phyloP scores from a whole-genome alignment of 1,139 yeast species.

The Lipomyces yarrowii region DNA sequence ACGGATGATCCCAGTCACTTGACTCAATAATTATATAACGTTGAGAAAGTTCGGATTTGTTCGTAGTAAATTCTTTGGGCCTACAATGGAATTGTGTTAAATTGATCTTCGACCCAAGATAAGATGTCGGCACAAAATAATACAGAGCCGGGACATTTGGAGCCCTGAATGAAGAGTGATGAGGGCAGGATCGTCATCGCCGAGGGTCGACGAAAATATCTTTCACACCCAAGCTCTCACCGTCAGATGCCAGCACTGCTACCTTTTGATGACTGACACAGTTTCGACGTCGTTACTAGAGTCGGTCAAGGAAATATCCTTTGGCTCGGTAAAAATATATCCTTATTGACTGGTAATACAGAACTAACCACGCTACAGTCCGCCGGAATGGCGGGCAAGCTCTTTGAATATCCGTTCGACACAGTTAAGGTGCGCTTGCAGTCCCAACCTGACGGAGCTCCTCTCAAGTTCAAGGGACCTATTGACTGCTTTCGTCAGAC shows the following conservation, averaged over 20 bases:
- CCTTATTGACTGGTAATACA: background rate
- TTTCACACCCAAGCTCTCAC: background rate
- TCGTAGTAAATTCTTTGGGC: too few species aligned
- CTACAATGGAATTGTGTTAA: background rate
- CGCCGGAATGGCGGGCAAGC: slow-evolving; percentile 83
- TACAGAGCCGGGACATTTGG: background rate
- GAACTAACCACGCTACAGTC: slow-evolving; percentile 30
- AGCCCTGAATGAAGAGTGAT: background rate
- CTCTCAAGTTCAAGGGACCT: slow-evolving; percentile 54
- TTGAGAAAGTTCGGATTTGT: too few species aligned
- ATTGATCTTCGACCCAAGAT: background rate
- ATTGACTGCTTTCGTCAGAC: slow-evolving; percentile 64
- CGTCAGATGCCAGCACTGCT: background rate
- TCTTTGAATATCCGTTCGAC: slow-evolving; percentile 89
- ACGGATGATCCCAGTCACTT: background rate
- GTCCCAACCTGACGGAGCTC: slow-evolving; percentile 57
- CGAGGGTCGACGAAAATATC: background rate
- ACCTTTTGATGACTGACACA: background rate
- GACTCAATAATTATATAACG: too few species aligned
- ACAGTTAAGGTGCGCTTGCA: slow-evolving; percentile 89
- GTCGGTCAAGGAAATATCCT: slow-evolving; percentile 22
- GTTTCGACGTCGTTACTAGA: slow-evolving; percentile 16
- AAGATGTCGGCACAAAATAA: too few species aligned
- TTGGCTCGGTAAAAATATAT: slow-evolving; percentile 21
- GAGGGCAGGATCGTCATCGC: background rate